Evolutionary conservation across 805 yeast genomes (phyloP).

Genomic region (Helenozyma rhizophorensis): DNA sequence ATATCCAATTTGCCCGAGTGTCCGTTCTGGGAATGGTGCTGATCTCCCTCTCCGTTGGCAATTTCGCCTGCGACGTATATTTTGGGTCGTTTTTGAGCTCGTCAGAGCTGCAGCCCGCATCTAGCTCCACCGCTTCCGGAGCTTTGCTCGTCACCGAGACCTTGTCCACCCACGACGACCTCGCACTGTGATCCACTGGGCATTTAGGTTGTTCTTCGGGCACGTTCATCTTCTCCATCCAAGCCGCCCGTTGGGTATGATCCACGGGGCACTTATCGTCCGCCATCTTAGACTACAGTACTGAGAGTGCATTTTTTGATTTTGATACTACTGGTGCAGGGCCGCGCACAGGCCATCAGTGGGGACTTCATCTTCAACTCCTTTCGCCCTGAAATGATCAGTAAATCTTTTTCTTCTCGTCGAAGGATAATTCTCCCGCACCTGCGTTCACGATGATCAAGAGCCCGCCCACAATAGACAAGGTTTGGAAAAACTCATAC

Average conservation of each 20-base stretch:
- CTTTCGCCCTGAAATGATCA: constrained; percentile 28
- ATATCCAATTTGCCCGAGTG: constrained; percentile 71
- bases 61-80: constrained; percentile 21
- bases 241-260: constrained; percentile 12
- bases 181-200: constrained; percentile 65
- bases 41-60: constrained; percentile 72
- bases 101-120: constrained; percentile 43
- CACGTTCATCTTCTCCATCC: constrained; percentile 11
- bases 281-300: constrained; percentile 2
- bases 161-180: constrained; percentile 51
- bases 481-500: constrained; percentile 91
- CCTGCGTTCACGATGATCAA: constrained; percentile 90
- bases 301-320: background rate
- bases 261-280: constrained; percentile 17
- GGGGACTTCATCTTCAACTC: background rate
- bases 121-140: constrained; percentile 39
- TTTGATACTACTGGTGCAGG: background rate
- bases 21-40: constrained; percentile 80
- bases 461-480: constrained; percentile 92
- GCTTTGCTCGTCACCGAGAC: constrained; percentile 25
- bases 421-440: constrained; percentile 90
- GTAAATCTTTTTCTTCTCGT: constrained; percentile 92
- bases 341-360: no score
- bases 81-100: constrained; percentile 30
- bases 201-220: constrained; percentile 40